Evolutionary conservation across 345 rosid genomes (phyloP).

Genomic region (Corymbia maculata): DNA sequence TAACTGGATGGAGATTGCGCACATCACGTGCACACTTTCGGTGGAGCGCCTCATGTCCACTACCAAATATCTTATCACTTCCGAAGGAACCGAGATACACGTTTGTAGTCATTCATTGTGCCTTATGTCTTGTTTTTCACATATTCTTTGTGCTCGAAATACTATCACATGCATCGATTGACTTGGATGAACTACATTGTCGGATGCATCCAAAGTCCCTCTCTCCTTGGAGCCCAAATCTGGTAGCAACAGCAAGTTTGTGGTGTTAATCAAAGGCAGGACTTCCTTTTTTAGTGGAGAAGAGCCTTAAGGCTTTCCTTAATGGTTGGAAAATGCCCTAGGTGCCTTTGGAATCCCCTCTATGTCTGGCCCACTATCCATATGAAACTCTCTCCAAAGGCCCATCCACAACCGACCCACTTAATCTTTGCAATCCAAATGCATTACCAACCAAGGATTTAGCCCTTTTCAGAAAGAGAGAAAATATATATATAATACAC

Average conservation of each 20-base stretch:
- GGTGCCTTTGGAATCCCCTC: not conserved
- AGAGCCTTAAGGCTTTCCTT: not conserved
- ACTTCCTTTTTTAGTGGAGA: not conserved
- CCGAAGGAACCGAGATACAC: not conserved
- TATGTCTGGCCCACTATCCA: not conserved
- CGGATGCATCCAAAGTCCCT: not conserved
- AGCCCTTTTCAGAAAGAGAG: not conserved
- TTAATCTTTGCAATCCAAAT: not conserved
- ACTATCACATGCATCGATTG: not conserved
- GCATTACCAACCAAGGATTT: not conserved
- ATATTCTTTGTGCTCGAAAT: not conserved
- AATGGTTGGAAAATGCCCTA: not conserved
- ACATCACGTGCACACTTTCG: not conserved
- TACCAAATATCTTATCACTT: not conserved
- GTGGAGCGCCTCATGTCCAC: not conserved
- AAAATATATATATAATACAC: rapidly evolving
- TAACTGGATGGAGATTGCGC: not conserved
- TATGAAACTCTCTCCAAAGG: not conserved
- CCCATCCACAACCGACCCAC: not conserved
- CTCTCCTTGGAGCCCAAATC: not conserved
- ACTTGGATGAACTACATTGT: not conserved
- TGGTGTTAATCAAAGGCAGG: not conserved
- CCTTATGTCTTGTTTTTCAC: not conserved
- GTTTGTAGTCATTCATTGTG: not conserved
- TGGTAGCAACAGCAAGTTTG: not conserved